Conservation (phyloP, 164 flowering plant species). For the Magnolia sinica region DNA sequence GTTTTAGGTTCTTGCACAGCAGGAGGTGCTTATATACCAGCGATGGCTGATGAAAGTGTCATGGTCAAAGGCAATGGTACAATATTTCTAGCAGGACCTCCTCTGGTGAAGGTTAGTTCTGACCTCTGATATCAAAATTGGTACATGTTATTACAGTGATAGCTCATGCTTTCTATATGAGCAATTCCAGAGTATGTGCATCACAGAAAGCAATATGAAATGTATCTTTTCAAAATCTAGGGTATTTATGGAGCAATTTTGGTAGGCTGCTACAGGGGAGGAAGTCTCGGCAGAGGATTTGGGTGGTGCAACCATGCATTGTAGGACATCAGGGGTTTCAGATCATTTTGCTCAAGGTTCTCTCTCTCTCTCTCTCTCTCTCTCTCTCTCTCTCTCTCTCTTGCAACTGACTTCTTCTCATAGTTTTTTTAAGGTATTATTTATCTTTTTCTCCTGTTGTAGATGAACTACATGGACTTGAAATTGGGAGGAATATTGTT, state of each 20-base stretch:
- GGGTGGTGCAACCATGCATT: constrained; percentile 91
- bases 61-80: constrained; percentile 99
- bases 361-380: constrained; percentile 10
- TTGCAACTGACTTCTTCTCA: not conserved
- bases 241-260: constrained; percentile 34
- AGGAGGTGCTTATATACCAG: constrained; percentile 99
- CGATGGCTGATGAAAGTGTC: constrained; percentile 99
- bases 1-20: constrained; percentile 98
- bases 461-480: constrained; percentile 96
- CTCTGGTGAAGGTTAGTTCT: constrained; percentile 89
- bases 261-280: constrained; percentile 98
- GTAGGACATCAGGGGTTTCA: constrained; percentile 93
- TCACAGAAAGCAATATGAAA: constrained; percentile 7
- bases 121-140: not conserved
- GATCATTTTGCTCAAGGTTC: constrained; percentile 94
- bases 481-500: constrained; percentile 83
- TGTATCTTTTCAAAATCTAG: constrained; percentile 16
- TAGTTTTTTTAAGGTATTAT: not conserved
- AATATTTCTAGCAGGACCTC: constrained; percentile 96
- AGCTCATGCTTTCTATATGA: not conserved
- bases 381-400: not conserved
- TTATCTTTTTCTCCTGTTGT: constrained; percentile 13
- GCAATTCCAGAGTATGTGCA: not conserved
- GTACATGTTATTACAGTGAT: not conserved
- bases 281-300: constrained; percentile 94